Evolutionary conservation across 1,284 basidiomycete species (phyloP), one percentile per base, ranked within the genome.

Genomic region (Rhodotorula mucilaginosa): DNA sequence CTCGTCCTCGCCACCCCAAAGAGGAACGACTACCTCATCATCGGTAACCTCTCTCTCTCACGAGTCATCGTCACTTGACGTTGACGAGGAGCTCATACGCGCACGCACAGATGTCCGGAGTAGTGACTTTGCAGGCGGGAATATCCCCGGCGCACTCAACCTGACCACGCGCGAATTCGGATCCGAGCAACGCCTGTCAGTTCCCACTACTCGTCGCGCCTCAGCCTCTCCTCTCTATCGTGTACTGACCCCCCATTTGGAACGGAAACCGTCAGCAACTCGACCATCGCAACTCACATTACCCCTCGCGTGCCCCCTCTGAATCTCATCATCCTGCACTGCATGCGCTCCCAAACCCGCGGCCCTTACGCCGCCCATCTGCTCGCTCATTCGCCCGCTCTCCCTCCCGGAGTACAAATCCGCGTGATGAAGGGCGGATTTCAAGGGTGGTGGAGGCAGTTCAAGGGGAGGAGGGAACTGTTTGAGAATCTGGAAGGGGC

Each of bases 271-370:
- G 6, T 15, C 54, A 69, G 67, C 18, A 39, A 52, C 49, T n/a
- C 31, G 57, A 16, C 62, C 18, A 68, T 73, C 39, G 1, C n/a
- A 2, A 23, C 16, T 3, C 34, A 73, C 57, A 65, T 73, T 63
- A 2, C 6, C 12, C 61, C 71, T 1, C 64, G 56, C 8, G 48
- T 62, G 13, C 61, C 61, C 13, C 19, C 19, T 5, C 58, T 69
- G 26, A 21, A 19, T 2, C 29, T 49, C 51, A 26, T 73, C 16
- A 58, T 73, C 49, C 44, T 68, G 4, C 71, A 73, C 52, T 73
- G 71, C 62, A 73, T 73, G 71, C 46, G 71, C 29, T 67, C 65
- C 7, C 71, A 73, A 62, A 70, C 68, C 16, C 68, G 71, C 34
- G 71, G 71, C 21, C 71, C 71, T 1, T 70, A 67, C 68, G 71